A percentile compares a stretch with the other conserved stretches of the same genome.
phyloP scores from a whole-genome alignment of 768 basidiomycete genomes.

The Solioccasus polychromus region DNA sequence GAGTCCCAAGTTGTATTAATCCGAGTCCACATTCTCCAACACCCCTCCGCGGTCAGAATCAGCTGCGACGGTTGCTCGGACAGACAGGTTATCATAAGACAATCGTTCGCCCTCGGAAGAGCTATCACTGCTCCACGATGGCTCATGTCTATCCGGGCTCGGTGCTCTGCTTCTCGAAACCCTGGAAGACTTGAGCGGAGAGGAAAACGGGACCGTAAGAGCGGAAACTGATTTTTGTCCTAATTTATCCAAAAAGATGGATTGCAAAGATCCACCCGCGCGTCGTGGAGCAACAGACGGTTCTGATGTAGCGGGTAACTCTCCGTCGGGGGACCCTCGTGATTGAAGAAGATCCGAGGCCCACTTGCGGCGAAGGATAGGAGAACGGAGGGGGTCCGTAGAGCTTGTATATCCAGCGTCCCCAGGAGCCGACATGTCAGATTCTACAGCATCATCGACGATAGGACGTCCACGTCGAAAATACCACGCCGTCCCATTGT shows the following conservation, averaged over 20 bases:
- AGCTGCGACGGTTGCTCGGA: slow-evolving; percentile 4
- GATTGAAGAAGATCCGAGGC: slow-evolving; percentile 41
- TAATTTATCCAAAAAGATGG: slow-evolving; percentile 42
- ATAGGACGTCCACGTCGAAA: slow-evolving; percentile 47
- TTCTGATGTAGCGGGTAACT: slow-evolving; percentile 10
- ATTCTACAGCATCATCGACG: slow-evolving; percentile 23
- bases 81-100: slow-evolving; percentile 11
- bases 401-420: slow-evolving; percentile 25
- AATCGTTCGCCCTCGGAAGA: slow-evolving; percentile 48
- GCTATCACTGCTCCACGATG: slow-evolving; percentile 58
- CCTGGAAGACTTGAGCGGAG: slow-evolving; percentile 20
- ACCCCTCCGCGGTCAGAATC: slow-evolving; percentile 21
- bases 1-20: slow-evolving; percentile 6
- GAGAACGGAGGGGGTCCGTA: slow-evolving; percentile 39
- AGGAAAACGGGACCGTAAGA: slow-evolving; percentile 36
- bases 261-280: slow-evolving; percentile 14
- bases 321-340: slow-evolving; percentile 19
- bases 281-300: slow-evolving; percentile 7
- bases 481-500: slow-evolving; percentile 51
- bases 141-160: slow-evolving; percentile 33
- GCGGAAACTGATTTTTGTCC: slow-evolving; percentile 45
- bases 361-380: slow-evolving; percentile 48
- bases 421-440: slow-evolving; percentile 34
- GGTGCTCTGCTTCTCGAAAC: slow-evolving; percentile 24
- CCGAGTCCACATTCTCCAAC: slow-evolving; percentile 21